Base-by-base conservation (phyloP, 306 rosid species). In the Ochetophila trinervis region DNA sequence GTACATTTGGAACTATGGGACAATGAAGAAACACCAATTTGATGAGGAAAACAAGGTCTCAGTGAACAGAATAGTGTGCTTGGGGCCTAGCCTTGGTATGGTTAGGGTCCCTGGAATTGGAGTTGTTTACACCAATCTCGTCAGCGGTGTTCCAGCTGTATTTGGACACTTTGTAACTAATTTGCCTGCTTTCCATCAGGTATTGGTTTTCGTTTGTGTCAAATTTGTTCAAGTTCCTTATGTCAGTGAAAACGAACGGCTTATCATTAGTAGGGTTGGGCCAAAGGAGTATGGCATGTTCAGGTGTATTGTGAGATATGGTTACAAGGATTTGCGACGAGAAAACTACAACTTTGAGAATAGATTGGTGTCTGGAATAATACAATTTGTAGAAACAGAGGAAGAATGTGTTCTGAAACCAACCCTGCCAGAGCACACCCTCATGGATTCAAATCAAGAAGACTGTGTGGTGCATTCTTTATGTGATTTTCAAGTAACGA, bases 1-100 rank as follows among this genome's bases (percentile, higher is more conserved):
- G 88, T 83, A 77, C 64, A 67, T 74, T 16, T 88, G 95, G 95
- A 75, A 88, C 82, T 85, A 83, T 8, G 95, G 91, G 53, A 80
- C 95, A 65, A 76, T 73, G 73, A 83, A 71, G 84, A 88, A 88
- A 73, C 82, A 83, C 62, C 78, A 77, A 55, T 88, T 81, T 65
- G 91, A 88, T 66, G 72, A 83, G n/a, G 86, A 83, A 60, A 88
- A 88, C 80, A 81, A 82, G 84, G 86, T 86, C 62, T 86, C 89
- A 7, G 59, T 88, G 57, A 66, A 67, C 54, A 66, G 80, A 57
- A 73, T 85, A 53, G 75, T 88, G 19, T 51, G 82, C 48, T 71
- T 82, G 8, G 89, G 87, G 50, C 89, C 89, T 24, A 71, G 80
- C 67, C 80, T 88, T 0, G 91, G 91, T 18, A 85, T 88, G 53